phyloP scores from a whole-genome alignment of 306 rosid species.

The Cicer pinnatifidum region DNA sequence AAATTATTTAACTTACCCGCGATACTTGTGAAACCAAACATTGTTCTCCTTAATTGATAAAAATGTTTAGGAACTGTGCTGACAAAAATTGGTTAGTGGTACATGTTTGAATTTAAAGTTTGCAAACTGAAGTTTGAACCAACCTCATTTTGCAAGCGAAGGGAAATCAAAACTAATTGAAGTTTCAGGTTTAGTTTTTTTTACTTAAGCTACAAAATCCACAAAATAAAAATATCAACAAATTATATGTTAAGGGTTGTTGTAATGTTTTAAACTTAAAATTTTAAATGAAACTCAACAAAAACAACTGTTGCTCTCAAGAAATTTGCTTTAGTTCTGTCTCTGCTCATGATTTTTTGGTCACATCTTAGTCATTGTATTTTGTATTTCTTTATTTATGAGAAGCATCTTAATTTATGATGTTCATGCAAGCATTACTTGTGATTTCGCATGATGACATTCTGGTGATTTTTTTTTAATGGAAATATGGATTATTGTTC shows the following conservation, averaged over 20 bases:
- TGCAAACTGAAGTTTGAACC: background rate
- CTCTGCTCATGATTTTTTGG: conserved; percentile 21
- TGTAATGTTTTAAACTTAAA: conserved; percentile 10
- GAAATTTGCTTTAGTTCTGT: background rate
- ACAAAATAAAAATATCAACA: conserved; percentile 13
- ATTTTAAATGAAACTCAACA: conserved; percentile 22
- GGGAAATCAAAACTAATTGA: conserved; percentile 11
- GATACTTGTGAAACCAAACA: background rate
- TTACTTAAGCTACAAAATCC: background rate
- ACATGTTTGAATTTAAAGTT: background rate
- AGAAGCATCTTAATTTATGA: background rate
- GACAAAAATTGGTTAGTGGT: background rate
- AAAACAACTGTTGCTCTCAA: background rate
- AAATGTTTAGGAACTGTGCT: background rate
- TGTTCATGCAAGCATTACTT: conserved; percentile 8
- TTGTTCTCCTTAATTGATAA: background rate
- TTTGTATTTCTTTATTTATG: background rate
- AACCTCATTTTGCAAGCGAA: too few species aligned
- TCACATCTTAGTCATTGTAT: background rate
- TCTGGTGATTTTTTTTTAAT: background rate
- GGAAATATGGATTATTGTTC: conserved; percentile 5
- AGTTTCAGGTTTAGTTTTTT: conserved; percentile 13
- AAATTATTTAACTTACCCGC: too few species aligned
- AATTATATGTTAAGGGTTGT: background rate
- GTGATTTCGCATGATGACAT: background rate